These are phyloP conservation scores for Xylaria sp. DNA, from an alignment of 2,329 filamentous ascomycete genomes.

Conservation along the genomic window DNA sequence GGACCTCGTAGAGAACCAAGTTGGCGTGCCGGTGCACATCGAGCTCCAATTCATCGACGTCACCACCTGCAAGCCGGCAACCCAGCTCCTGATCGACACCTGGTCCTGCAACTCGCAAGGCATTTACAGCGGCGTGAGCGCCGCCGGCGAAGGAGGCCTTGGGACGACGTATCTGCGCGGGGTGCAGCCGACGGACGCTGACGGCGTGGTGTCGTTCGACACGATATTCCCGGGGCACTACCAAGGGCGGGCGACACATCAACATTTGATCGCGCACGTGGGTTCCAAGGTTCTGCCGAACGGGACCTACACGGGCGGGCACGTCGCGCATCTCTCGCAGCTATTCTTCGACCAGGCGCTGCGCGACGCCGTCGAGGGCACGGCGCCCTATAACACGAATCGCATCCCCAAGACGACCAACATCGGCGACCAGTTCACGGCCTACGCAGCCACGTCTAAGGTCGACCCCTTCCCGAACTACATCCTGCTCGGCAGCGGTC, in stretches of 20 bases:
- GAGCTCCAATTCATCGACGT: slow-evolving; percentile 54
- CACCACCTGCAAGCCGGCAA: slow-evolving; percentile 49
- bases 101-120: slow-evolving; percentile 55
- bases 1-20: slow-evolving; percentile 46
- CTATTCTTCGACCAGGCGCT: slow-evolving; percentile 50
- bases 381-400: slow-evolving; percentile 47
- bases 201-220: slow-evolving; percentile 55
- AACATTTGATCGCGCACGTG: slow-evolving; percentile 49
- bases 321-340: slow-evolving; percentile 50
- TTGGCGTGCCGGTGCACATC: slow-evolving; percentile 50
- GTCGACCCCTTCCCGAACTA: slow-evolving; percentile 60
- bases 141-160: slow-evolving; percentile 41
- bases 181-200: slow-evolving; percentile 51
- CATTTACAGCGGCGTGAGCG: slow-evolving; percentile 47
- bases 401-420: slow-evolving; percentile 39
- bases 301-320: slow-evolving; percentile 46
- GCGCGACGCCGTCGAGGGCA: slow-evolving; percentile 44
- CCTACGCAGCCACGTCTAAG: slow-evolving; percentile 39
- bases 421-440: slow-evolving; percentile 38
- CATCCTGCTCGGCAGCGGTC: slow-evolving; percentile 35
- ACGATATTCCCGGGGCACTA: slow-evolving; percentile 54
- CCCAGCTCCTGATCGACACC: slow-evolving; percentile 48
- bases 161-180: slow-evolving; percentile 55
- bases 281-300: slow-evolving; percentile 44
- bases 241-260: slow-evolving; percentile 47